A percentile compares a stretch with the other conserved stretches of the same genome.
Evolutionary conservation across 805 yeast genomes (phyloP).

Genomic region (Sugiyamaella americana): DNA sequence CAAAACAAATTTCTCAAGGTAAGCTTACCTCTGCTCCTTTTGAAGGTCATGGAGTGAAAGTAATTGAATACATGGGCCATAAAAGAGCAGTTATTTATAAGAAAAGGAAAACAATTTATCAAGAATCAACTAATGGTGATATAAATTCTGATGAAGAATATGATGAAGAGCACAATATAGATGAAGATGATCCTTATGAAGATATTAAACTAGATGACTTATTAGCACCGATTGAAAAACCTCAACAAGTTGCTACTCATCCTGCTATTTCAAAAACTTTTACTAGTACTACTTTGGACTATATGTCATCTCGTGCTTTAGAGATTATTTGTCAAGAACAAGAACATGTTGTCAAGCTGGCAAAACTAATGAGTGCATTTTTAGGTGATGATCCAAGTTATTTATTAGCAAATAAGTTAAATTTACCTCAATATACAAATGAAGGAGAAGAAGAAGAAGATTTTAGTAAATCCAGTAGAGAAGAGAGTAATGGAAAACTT

Average conservation of each 20-base stretch:
- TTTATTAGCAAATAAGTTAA: constrained; percentile 56
- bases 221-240: constrained; percentile 72
- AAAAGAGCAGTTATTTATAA: constrained; percentile 27
- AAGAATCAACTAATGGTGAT: constrained; percentile 20
- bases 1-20: constrained; percentile 42
- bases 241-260: constrained; percentile 70
- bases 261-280: constrained; percentile 64
- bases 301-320: constrained; percentile 66
- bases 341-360: constrained; percentile 60
- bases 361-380: constrained; percentile 67
- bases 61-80: constrained; percentile 27
- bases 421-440: constrained; percentile 43
- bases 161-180: constrained; percentile 30
- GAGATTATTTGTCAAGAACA: constrained; percentile 80
- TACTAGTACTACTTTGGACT: constrained; percentile 47
- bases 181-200: constrained; percentile 41
- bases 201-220: constrained; percentile 51
- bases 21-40: constrained; percentile 31
- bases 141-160: constrained; percentile 15
- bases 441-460: constrained; percentile 19
- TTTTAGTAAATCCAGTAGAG: neutral
- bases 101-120: constrained; percentile 28
- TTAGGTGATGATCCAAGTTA: constrained; percentile 81
- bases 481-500: constrained; percentile 16
- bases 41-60: constrained; percentile 24